phyloP scores from a whole-genome alignment of 1,284 basidiomycete species.

The Marasmius sp. region DNA sequence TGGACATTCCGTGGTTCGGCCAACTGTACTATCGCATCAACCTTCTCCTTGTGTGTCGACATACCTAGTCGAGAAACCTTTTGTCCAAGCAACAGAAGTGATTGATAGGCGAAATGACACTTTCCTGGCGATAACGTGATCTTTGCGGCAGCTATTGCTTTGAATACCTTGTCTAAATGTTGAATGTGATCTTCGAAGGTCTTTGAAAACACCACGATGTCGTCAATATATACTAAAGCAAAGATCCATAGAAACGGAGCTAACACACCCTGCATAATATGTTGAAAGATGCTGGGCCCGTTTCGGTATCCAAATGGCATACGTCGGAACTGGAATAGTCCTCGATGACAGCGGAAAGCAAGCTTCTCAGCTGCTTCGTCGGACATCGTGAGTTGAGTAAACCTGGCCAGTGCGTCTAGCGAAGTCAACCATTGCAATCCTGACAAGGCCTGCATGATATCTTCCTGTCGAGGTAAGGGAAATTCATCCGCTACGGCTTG shows the following conservation, averaged over 20 bases:
- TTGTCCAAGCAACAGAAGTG: too few species aligned
- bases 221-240: constrained; percentile 13
- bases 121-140: too few species aligned
- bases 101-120: too few species aligned
- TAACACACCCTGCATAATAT: constrained; percentile 10
- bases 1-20: too few species aligned
- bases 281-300: constrained; percentile 20
- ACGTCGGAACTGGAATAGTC: constrained; percentile 26
- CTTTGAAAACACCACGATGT: constrained; percentile 8
- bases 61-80: too few species aligned
- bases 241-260: constrained; percentile 14
- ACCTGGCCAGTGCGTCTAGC: constrained; percentile 26
- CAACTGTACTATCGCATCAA: too few species aligned
- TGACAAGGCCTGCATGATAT: constrained; percentile 24
- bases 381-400: constrained; percentile 25
- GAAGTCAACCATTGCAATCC: constrained; percentile 24
- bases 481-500: constrained; percentile 26
- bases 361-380: constrained; percentile 22
- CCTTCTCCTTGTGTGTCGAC: too few species aligned
- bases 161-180: too few species aligned
- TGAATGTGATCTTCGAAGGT: not conserved
- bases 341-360: constrained; percentile 26
- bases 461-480: constrained; percentile 26
- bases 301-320: constrained; percentile 31
- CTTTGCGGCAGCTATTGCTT: too few species aligned